Evolutionary conservation across 176 grass and related monocot species (phyloP), one percentile per base, ranked within the genome.

Genomic region (Triticum monococcum): DNA sequence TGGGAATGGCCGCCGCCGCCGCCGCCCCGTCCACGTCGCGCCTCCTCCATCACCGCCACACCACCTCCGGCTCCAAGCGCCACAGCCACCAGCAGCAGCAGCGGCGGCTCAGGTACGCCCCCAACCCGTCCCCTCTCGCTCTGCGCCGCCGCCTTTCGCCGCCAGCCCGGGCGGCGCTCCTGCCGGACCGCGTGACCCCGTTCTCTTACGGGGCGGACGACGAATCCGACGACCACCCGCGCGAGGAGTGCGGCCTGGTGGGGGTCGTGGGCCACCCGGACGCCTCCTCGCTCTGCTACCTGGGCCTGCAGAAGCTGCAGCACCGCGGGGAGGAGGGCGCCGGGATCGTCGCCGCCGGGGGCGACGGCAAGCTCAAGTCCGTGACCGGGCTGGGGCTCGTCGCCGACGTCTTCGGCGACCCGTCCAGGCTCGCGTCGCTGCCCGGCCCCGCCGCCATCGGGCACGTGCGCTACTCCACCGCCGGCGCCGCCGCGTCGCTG

Each of bases 321-420:
- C 94, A 96, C 91, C 91, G 91, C 63, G 91, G 94, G 16, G 89
- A 96, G 87, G 94, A 96, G 82, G 89, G 89, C 0, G 91, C 94
- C 10, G 91, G 91, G 24, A 96, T 96, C 77, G 94, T 91, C 57
- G 87, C 91, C 78, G 83, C 72, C 31, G 89, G 79, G 24, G 70
- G 37, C 1, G 87, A 90, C 85, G 85, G 83, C 30, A 84, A 85
- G 88, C 85, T 85, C 80, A 91, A 87, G 75, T 84, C 88, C 5
- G 75, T 86, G 41, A 92, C 88, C 9, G 91, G 91, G 35, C 88
- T 92, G 2, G 91, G 90, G 2, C 90, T 92, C 36, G 90, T 91
- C 13, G 78, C 88, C n/a, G 82, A 92, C 41, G 88, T 90, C 4
- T 92, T 95, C 86, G 75, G 65, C 5, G 85, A 95, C 59, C 86